Evolutionary conservation across 2,329 filamentous ascomycete species (phyloP).

Genomic region (Tympanopsis confertula): DNA sequence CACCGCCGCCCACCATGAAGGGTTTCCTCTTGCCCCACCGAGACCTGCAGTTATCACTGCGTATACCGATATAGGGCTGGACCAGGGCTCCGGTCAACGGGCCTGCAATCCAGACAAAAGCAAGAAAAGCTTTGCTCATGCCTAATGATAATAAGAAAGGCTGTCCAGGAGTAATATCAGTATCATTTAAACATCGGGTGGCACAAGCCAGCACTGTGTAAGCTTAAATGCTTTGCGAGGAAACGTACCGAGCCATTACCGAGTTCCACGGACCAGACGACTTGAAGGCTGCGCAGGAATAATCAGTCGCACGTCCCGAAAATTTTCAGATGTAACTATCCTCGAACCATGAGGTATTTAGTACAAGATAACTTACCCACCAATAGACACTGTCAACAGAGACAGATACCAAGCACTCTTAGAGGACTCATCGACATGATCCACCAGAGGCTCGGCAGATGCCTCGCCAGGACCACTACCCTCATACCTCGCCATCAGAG

Average conservation of each 20-base stretch:
- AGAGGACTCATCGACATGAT: too few relatives aligned
- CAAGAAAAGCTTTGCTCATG: constrained; percentile 72
- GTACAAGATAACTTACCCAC: constrained; percentile 37
- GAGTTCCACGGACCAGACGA: constrained; percentile 90
- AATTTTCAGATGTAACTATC: neutral
- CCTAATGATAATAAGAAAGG: constrained; percentile 71
- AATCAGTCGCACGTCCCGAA: constrained; percentile 5
- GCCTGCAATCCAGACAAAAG: constrained; percentile 75
- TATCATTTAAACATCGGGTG: neutral
- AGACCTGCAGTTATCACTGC: constrained; percentile 66
- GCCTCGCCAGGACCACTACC: too few relatives aligned
- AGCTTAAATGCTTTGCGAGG: too few relatives aligned
- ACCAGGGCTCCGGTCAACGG: constrained; percentile 69
- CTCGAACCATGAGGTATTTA: too few relatives aligned
- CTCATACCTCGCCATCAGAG: too few relatives aligned
- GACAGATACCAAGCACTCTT: constrained; percentile 81
- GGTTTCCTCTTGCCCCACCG: constrained; percentile 70
- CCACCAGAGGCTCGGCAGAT: too few relatives aligned
- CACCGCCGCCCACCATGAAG: constrained; percentile 63
- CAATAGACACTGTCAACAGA: constrained; percentile 74
- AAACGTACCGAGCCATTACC: constrained; percentile 68
- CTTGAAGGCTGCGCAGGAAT: constrained; percentile 54
- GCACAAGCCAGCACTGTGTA: neutral
- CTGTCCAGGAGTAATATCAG: neutral
- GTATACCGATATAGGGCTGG: constrained; percentile 72